phyloP scores from a whole-genome alignment of 2,329 filamentous ascomycete genomes.

The Cadophora sp. region DNA sequence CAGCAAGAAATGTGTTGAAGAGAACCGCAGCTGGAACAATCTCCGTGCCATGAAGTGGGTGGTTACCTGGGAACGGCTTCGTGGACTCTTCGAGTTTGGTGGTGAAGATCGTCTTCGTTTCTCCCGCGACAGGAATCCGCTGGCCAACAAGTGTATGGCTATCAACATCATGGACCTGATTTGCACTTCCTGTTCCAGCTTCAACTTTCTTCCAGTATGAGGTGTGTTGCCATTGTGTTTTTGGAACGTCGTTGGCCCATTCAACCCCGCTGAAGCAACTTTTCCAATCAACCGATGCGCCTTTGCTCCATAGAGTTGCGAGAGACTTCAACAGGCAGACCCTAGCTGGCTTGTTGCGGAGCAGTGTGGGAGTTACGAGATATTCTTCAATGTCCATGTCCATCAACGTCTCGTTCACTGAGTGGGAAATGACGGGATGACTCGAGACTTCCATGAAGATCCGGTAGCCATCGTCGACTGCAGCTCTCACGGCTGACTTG shows the following conservation, averaged over 20 bases:
- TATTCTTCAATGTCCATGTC: slow-evolving; percentile 45
- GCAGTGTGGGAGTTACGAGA: slow-evolving; percentile 45
- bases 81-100: slow-evolving; percentile 48
- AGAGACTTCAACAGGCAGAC: slow-evolving; percentile 28
- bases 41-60: slow-evolving; percentile 51
- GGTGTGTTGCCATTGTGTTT: slow-evolving; percentile 39
- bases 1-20: slow-evolving; percentile 50
- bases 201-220: slow-evolving; percentile 41
- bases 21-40: slow-evolving; percentile 52
- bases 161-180: slow-evolving; percentile 44
- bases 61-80: slow-evolving; percentile 51
- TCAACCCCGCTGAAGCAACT: slow-evolving; percentile 32
- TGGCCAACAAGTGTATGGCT: slow-evolving; percentile 48
- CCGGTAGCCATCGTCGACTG: slow-evolving; percentile 48
- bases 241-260: slow-evolving; percentile 42
- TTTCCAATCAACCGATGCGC: slow-evolving; percentile 44
- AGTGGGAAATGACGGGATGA: slow-evolving; percentile 52
- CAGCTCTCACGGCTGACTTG: slow-evolving; percentile 46
- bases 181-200: neutral
- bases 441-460: slow-evolving; percentile 52
- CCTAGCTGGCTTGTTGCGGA: slow-evolving; percentile 17
- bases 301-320: slow-evolving; percentile 44
- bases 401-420: slow-evolving; percentile 50
- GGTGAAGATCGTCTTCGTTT: slow-evolving; percentile 44
- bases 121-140: slow-evolving; percentile 41